phyloP scores from a whole-genome alignment of 805 yeast genomes.

The Cyberlindnera euphorbiiphila region DNA sequence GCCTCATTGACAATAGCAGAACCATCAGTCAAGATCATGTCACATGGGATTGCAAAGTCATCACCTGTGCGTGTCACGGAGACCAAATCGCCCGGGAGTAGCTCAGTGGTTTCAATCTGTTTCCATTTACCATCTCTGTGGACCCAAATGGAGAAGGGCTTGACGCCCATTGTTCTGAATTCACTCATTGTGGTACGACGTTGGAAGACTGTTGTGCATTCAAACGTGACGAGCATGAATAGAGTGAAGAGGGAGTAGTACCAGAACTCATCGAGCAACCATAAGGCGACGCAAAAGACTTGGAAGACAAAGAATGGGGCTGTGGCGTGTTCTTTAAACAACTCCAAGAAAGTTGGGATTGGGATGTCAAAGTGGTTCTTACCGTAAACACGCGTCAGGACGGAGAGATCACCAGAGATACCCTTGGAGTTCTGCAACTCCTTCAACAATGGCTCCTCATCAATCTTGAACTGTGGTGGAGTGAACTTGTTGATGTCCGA shows the following conservation, averaged over 20 bases:
- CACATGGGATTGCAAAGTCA: constrained; percentile 93
- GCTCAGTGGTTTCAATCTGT: constrained; percentile 62
- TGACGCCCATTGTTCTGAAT: constrained; percentile 95
- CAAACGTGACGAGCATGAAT: constrained; percentile 90
- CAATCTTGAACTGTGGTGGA: constrained; percentile 74
- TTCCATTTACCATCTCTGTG: constrained; percentile 70
- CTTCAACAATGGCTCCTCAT: constrained; percentile 51
- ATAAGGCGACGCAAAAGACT: constrained; percentile 88
- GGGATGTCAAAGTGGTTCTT: constrained; percentile 91
- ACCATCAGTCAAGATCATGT: constrained; percentile 79
- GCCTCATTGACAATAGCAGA: constrained; percentile 97
- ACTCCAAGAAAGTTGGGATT: constrained; percentile 82
- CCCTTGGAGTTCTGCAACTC: constrained; percentile 58
- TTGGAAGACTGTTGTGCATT: constrained; percentile 91
- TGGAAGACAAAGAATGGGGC: constrained; percentile 98
- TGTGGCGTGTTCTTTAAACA: constrained; percentile 95
- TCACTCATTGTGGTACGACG: constrained; percentile 92
- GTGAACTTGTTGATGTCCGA: constrained; percentile 50
- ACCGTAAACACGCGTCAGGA: constrained; percentile 63
- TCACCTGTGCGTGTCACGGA: constrained; percentile 86
- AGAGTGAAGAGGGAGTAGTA: constrained; percentile 87
- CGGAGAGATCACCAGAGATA: constrained; percentile 47
- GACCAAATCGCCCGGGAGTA: constrained; percentile 89
- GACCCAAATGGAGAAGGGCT: constrained; percentile 78
- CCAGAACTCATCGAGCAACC: constrained; percentile 98